phyloP scores from a whole-genome alignment of 768 basidiomycete species.

The Jaapia argillacea region DNA sequence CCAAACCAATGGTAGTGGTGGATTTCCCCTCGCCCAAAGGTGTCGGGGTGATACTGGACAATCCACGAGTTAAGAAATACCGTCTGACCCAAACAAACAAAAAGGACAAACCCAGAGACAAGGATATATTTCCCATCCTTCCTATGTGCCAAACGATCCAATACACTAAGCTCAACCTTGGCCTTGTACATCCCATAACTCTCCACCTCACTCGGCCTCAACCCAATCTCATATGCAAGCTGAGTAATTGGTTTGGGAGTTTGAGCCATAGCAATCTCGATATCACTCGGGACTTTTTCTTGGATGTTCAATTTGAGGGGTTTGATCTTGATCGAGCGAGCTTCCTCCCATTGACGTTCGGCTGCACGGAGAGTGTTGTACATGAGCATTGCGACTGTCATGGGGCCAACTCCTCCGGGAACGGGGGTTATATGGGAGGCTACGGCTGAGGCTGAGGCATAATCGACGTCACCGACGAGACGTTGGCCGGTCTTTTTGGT shows the following conservation, averaged over 20 bases:
- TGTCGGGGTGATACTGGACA: conserved; percentile 80
- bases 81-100: neutral
- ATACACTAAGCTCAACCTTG: conserved; percentile 85
- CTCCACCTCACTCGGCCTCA: conserved; percentile 82
- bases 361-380: conserved; percentile 84
- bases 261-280: conserved; percentile 93
- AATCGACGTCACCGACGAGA: conserved; percentile 94
- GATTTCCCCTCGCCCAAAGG: conserved; percentile 98
- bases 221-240: conserved; percentile 82
- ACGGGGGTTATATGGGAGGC: conserved; percentile 95
- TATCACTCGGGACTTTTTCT: conserved; percentile 89
- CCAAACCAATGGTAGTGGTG: conserved; percentile 93
- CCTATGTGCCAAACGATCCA: conserved; percentile 77
- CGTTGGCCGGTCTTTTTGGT: conserved; percentile 94
- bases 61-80: conserved; percentile 2
- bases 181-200: conserved; percentile 95
- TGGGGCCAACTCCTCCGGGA: conserved; percentile 98
- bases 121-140: conserved; percentile 95
- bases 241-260: conserved; percentile 81
- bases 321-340: conserved; percentile 55
- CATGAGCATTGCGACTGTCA: conserved; percentile 99
- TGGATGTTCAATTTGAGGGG: conserved; percentile 74
- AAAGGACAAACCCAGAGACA: conserved; percentile 67
- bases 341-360: conserved; percentile 66
- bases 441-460: conserved; percentile 56